A percentile compares a stretch with the other conserved stretches of the same genome.
Evolutionary conservation across 2,329 filamentous ascomycete species (phyloP).

Genomic region (Pseudopyrenochaeta lycopersici): DNA sequence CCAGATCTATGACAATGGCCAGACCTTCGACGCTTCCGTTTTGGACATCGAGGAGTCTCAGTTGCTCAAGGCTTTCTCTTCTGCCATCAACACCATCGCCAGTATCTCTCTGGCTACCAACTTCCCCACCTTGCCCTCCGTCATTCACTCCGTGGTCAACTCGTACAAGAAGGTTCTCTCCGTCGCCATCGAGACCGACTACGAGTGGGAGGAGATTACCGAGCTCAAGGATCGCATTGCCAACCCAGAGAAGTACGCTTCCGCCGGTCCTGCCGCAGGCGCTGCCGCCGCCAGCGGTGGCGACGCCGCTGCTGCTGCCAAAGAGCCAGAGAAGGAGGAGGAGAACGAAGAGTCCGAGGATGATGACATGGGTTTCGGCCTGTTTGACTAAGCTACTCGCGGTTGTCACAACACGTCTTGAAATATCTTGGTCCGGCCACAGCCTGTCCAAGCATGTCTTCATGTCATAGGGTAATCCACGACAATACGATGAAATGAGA

Average conservation of each 20-base stretch:
- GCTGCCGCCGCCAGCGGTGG: slow-evolving; percentile 61
- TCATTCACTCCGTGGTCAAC: slow-evolving; percentile 97
- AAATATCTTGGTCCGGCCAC: slow-evolving; percentile 28
- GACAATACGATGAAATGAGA: slow-evolving; percentile 48
- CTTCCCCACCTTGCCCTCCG: slow-evolving; percentile 95
- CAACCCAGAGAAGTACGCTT: slow-evolving; percentile 96
- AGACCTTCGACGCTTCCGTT: slow-evolving; percentile 85
- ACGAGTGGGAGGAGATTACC: slow-evolving; percentile 94
- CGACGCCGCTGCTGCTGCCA: slow-evolving; percentile 56
- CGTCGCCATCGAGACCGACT: slow-evolving; percentile 88
- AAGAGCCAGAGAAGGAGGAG: slow-evolving; percentile 61
- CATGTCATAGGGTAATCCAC: slow-evolving; percentile 42
- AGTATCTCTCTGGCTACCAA: slow-evolving; percentile 89
- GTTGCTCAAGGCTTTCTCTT: slow-evolving; percentile 83
- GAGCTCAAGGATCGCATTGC: slow-evolving; percentile 99
- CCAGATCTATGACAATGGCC: slow-evolving; percentile 98
- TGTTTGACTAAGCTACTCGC: slow-evolving; percentile 59
- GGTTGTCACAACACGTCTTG: slow-evolving; percentile 27
- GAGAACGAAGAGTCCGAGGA: slow-evolving; percentile 68
- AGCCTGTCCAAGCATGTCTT: slow-evolving; percentile 31
- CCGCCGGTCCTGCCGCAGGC: slow-evolving; percentile 75
- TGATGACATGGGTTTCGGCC: slow-evolving; percentile 64
- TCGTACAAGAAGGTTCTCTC: slow-evolving; percentile 96
- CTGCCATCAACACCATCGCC: slow-evolving; percentile 86
- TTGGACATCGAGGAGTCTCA: slow-evolving; percentile 96